Base-by-base conservation (phyloP, 352 stramenopile genomes). In the Pythium sukuiense region DNA sequence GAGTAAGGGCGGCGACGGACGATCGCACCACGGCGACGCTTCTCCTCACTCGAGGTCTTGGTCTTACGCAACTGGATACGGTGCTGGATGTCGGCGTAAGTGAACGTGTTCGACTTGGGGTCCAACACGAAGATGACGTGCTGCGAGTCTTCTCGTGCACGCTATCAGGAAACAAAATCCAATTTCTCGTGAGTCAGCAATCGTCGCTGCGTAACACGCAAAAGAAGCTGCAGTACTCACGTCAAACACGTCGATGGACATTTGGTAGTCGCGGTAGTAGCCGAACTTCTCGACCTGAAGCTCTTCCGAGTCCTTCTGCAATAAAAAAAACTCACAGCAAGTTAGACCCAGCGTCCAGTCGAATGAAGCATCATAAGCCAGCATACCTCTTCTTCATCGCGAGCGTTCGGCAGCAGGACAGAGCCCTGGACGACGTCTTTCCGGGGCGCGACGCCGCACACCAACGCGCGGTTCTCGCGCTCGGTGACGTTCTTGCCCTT, bases 51-150 rank as follows among this genome's bases (percentile, higher is more conserved):
- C 61, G 69, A 77, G 63, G 87, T 69, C 74, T 92, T 92, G 48
- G 85, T 93, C 72, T 95, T 95, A 59, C 78, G 87, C 27, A 95
- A 76, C 63, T 90, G 80, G 43, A 95, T 87, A 39, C 86, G 86
- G 48, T 90, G 85, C 35, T 85, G 49, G 52, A 95, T 67, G 60
- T 90, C 81, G 56, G 75, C 81, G 74, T 93, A 95, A 59, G 87
- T 93, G 55, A 92, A 90, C 43, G 89, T 65, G 54, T 88, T 65
- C 35, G 87, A 87, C 61, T 90, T 80, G 0, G 80, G 83, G 61
- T 95, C 79, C 24, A 95, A 70, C 61, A 92, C 83, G 65, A 95
- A 92, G 52, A 93, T 77, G 54, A 81, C 72, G 64, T 95, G 83
- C 66, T 92, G 87, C 27, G 83, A 81, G 41, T 95, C 85, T 61